Evolutionary conservation across 2,329 filamentous ascomycete species (phyloP).

Genomic region (Macrophomina phaseolina): DNA sequence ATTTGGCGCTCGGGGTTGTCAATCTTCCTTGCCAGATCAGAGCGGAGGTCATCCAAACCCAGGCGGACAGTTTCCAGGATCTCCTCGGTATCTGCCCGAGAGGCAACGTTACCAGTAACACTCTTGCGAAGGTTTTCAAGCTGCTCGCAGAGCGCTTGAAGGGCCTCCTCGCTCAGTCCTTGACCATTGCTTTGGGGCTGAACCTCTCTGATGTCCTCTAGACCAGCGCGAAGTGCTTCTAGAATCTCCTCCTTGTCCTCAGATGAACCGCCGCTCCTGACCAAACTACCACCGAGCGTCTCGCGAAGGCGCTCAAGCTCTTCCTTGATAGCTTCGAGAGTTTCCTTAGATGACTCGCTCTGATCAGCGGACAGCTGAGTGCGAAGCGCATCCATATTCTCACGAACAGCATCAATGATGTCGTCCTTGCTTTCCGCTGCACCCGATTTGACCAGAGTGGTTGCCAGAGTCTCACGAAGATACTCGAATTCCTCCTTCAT

Average conservation of each 20-base stretch:
- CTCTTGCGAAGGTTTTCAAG: constrained; percentile 55
- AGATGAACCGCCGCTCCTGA: constrained; percentile 40
- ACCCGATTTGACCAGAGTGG: constrained; percentile 56
- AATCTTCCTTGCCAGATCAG: constrained; percentile 58
- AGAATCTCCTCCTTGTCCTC: constrained; percentile 50
- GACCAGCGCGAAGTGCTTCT: constrained; percentile 43
- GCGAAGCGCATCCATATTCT: constrained; percentile 51
- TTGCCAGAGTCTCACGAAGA: constrained; percentile 63
- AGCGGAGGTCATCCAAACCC: constrained; percentile 56
- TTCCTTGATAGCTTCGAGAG: constrained; percentile 48
- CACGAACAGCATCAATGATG: constrained; percentile 70
- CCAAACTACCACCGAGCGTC: constrained; percentile 49
- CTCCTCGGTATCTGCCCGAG: constrained; percentile 54
- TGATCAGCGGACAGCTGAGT: constrained; percentile 47
- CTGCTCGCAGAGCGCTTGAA: constrained; percentile 59
- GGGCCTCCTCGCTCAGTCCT: constrained; percentile 55
- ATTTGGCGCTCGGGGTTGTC: constrained; percentile 60
- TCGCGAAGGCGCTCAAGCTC: constrained; percentile 53
- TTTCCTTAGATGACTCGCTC: constrained; percentile 48
- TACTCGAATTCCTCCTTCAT: constrained; percentile 67
- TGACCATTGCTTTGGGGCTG: not conserved
- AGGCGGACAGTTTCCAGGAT: constrained; percentile 56
- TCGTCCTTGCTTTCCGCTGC: constrained; percentile 64
- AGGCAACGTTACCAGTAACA: constrained; percentile 46
- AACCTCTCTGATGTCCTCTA: constrained; percentile 43